Conservation (phyloP, 805 yeast species). For the Wickerhamiella spandovensis region DNA sequence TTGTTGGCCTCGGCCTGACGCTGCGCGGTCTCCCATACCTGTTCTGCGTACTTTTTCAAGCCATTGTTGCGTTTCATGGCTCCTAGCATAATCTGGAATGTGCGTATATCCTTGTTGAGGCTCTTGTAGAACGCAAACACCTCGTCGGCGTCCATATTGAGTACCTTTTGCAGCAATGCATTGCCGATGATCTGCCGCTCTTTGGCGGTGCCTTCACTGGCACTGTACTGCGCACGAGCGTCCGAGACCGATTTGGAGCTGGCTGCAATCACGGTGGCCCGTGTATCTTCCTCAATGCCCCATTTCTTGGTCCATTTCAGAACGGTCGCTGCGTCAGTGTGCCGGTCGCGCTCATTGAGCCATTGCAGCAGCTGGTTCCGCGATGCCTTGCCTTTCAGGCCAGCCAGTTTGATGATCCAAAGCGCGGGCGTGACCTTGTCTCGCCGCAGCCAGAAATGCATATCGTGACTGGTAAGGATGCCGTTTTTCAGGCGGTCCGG, state of each 20-base stretch:
- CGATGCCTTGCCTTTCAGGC: conserved; percentile 13
- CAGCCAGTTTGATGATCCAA: conserved; percentile 18
- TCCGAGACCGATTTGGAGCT: conserved; percentile 9
- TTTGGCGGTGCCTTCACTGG: conserved; percentile 2
- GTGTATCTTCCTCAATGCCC: conserved; percentile 16
- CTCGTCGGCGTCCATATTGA: conserved; percentile 8
- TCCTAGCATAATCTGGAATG: conserved; percentile 17
- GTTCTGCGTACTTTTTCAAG: conserved; percentile 7
- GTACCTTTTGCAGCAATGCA: conserved; percentile 10
- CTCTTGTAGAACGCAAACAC: conserved; percentile 14
- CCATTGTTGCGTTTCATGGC: conserved; percentile 12
- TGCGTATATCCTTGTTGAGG: conserved; percentile 16
- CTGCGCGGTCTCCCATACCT: conserved; percentile 13
- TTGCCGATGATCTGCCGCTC: conserved; percentile 14
- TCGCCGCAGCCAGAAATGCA: conserved; percentile 15
- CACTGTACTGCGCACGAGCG: conserved; percentile 14
- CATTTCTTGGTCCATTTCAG: conserved; percentile 18
- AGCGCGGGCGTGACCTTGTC: conserved; percentile 15
- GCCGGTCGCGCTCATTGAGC: conserved; percentile 7
- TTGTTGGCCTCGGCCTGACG: conserved; percentile 14
- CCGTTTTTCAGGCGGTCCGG: conserved; percentile 13
- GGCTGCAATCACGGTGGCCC: conserved; percentile 9
- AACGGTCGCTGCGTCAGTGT: conserved; percentile 4
- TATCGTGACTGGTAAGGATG: conserved; percentile 15
- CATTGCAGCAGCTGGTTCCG: conserved; percentile 16